A percentile compares a stretch with the other conserved stretches of the same genome.
Conservation (phyloP, 768 basidiomycete species). For the Gloeostereum incarnatum region DNA sequence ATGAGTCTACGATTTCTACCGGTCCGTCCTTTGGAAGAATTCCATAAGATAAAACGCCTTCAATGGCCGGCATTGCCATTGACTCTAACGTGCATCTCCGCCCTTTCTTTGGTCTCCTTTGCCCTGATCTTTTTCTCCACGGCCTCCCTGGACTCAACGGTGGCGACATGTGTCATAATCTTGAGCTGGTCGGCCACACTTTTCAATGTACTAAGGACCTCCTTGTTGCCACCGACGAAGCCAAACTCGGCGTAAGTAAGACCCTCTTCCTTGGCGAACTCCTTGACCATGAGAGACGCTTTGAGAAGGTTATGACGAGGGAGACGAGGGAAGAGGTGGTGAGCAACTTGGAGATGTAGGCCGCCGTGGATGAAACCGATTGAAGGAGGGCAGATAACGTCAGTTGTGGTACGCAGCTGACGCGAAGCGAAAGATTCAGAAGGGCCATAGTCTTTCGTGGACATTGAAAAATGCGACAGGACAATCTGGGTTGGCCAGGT, state of each 20-base stretch:
- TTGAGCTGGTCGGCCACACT: conserved; percentile 84
- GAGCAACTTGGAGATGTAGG: conserved; percentile 95
- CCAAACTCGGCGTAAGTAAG: conserved; percentile 88
- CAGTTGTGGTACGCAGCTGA: conserved; percentile 95
- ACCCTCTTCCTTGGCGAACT: conserved; percentile 79
- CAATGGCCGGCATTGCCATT: no score
- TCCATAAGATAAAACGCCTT: no score
- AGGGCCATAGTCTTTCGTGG: conserved; percentile 86
- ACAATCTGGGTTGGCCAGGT: conserved; percentile 53
- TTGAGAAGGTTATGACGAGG: conserved; percentile 87
- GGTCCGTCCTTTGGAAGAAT: no score
- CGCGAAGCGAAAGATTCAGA: conserved; percentile 88
- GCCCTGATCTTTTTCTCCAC: conserved; percentile 40
- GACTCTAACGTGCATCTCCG: no score
- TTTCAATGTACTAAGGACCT: conserved; percentile 75
- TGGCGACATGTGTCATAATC: conserved; percentile 76
- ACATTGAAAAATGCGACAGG: conserved; percentile 94
- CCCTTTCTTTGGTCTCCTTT: no score
- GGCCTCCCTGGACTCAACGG: conserved; percentile 58
- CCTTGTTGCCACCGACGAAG: conserved; percentile 77
- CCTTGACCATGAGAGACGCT: conserved; percentile 78
- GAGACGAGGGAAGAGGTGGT: conserved; percentile 92
- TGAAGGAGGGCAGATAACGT: conserved; percentile 80
- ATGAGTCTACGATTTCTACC: no score
- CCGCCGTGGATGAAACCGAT: conserved; percentile 93